Percentiles rank a stretch among this genome's conserved stretches.
phyloP scores from a whole-genome alignment of 257 asterid species.

The Coffea eugenioides region DNA sequence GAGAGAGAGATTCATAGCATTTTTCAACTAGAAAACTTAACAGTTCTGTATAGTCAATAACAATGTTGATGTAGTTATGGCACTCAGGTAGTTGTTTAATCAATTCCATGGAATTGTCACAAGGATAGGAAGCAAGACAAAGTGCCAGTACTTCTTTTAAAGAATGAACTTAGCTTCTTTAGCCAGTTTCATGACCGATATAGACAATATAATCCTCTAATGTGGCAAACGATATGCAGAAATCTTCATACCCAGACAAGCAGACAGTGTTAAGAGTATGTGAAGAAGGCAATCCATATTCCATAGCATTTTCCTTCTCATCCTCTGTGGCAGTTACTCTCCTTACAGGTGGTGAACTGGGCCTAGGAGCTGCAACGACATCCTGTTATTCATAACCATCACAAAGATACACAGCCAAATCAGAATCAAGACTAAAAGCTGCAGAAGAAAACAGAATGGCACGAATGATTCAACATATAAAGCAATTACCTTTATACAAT shows the following conservation, averaged over 20 bases:
- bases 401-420: slow-evolving; percentile 9
- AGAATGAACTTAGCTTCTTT: neutral
- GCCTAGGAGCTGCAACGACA: slow-evolving; percentile 88
- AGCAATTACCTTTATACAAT: slow-evolving; percentile 54
- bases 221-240: neutral
- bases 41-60: neutral
- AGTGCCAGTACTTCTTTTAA: neutral
- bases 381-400: slow-evolving; percentile 52
- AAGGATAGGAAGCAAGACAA: neutral
- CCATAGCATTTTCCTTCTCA: slow-evolving; percentile 87
- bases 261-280: slow-evolving; percentile 96
- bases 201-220: neutral
- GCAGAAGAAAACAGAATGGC: neutral
- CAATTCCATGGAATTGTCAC: neutral
- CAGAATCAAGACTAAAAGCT: slow-evolving; percentile 1
- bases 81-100: neutral
- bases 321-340: slow-evolving; percentile 80
- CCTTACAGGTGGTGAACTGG: slow-evolving; percentile 70
- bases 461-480: neutral
- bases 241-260: slow-evolving; percentile 69
- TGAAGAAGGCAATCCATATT: slow-evolving; percentile 91
- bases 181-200: neutral
- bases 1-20: neutral
- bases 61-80: neutral
- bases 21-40: neutral